Evolutionary conservation across 305 asterid species (phyloP).

Genomic region (Striga hermonthica): DNA sequence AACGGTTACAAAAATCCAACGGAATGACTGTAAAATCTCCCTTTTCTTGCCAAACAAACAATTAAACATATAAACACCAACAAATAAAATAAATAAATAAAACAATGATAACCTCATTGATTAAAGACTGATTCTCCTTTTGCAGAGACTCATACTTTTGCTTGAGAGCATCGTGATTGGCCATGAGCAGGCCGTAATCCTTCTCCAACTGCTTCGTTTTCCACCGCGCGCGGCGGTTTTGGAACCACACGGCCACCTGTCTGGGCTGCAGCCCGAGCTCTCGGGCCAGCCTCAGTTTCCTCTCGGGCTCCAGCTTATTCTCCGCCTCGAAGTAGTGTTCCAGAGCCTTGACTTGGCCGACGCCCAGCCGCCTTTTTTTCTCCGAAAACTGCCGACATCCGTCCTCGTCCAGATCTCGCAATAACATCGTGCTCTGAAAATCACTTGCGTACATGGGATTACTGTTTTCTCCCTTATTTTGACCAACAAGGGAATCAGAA

Average conservation of each 20-base stretch:
- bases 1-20: no score
- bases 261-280: slow-evolving; percentile 90
- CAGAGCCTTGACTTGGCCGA: slow-evolving; percentile 77
- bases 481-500: slow-evolving; percentile 63
- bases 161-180: slow-evolving; percentile 64
- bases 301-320: slow-evolving; percentile 83
- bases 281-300: slow-evolving; percentile 74
- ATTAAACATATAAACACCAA: no score
- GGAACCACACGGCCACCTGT: slow-evolving; percentile 98
- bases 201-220: slow-evolving; percentile 83
- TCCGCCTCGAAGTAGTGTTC: slow-evolving; percentile 87
- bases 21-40: not conserved
- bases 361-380: slow-evolving; percentile 71
- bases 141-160: slow-evolving; percentile 50
- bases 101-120: slow-evolving; percentile 46
- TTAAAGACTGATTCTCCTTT: slow-evolving; percentile 59
- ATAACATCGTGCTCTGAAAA: slow-evolving; percentile 65
- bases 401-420: slow-evolving; percentile 77
- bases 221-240: slow-evolving; percentile 90
- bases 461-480: no score
- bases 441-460: slow-evolving; percentile 57
- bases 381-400: slow-evolving; percentile 54
- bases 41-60: not conserved
- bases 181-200: slow-evolving; percentile 67
- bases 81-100: not conserved